These are phyloP conservation scores for Sisymbrium altissimum DNA, from an alignment of 345 rosid genomes.

Conservation along the genomic window DNA sequence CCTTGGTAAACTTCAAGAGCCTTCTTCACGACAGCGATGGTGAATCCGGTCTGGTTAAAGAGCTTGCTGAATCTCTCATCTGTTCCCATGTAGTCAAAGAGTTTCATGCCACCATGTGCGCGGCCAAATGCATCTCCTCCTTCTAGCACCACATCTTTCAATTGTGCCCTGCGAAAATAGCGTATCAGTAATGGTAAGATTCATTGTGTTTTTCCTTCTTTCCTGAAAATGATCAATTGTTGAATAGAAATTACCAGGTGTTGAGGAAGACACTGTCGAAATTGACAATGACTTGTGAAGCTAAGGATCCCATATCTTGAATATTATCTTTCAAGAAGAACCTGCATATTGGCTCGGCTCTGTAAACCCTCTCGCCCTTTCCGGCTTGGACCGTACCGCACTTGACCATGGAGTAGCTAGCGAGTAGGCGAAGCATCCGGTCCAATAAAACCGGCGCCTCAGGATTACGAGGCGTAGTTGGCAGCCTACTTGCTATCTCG, in stretches of 20 bases:
- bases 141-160: conserved; percentile 50
- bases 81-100: conserved; percentile 44
- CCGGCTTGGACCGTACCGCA: not conserved
- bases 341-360: conserved; percentile 43
- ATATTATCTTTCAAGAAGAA: conserved; percentile 35
- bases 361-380: conserved; percentile 34
- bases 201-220: not conserved
- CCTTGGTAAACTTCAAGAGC: conserved; percentile 56
- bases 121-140: conserved; percentile 65
- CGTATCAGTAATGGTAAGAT: not conserved
- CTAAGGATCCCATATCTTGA: conserved; percentile 38
- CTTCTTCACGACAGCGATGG: conserved; percentile 46
- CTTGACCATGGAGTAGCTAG: conserved; percentile 43
- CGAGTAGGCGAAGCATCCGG: conserved; percentile 48
- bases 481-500: conserved; percentile 40
- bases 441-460: conserved; percentile 44
- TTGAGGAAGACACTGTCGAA: conserved; percentile 42
- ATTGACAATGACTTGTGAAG: conserved; percentile 39
- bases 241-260: conserved; percentile 36
- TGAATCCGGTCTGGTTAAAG: conserved; percentile 49
- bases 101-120: conserved; percentile 51
- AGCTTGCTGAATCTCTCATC: conserved; percentile 51
- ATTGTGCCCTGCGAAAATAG: conserved; percentile 27
- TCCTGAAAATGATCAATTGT: not conserved
- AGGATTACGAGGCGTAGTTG: conserved; percentile 36